These are phyloP conservation scores for Globisporangium cederbergense DNA, from an alignment of 352 stramenopile genomes.

Conservation along the genomic window DNA sequence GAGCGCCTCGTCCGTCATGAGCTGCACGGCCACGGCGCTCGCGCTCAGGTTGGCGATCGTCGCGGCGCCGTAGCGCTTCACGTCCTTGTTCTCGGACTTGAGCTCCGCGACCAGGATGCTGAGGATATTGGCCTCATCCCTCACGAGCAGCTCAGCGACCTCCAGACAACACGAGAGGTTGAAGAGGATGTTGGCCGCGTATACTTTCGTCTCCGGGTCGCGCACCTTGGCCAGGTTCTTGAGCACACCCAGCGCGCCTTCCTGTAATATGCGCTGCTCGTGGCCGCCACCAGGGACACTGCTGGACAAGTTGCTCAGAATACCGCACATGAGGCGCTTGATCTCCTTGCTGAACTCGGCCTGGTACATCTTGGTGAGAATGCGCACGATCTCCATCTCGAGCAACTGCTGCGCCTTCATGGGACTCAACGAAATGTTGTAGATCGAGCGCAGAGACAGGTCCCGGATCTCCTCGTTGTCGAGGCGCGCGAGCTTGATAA, in stretches of 20 bases:
- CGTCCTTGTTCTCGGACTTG: slow-evolving; percentile 61
- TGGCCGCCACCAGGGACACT: slow-evolving; percentile 20
- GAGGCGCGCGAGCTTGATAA: slow-evolving; percentile 81
- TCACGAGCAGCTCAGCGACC: slow-evolving; percentile 51
- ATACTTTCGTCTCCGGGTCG: slow-evolving; percentile 80
- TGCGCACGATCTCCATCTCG: slow-evolving; percentile 79
- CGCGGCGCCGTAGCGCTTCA: slow-evolving; percentile 58
- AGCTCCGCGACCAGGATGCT: slow-evolving; percentile 61
- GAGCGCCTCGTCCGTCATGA: slow-evolving; percentile 56
- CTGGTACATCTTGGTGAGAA: slow-evolving; percentile 77
- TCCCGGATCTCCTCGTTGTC: slow-evolving; percentile 76
- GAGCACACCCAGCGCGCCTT: slow-evolving; percentile 61
- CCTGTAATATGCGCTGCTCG: slow-evolving; percentile 53
- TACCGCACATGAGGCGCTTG: slow-evolving; percentile 73
- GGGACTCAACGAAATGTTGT: slow-evolving; percentile 69
- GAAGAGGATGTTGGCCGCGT: slow-evolving; percentile 79
- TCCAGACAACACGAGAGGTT: slow-evolving; percentile 67
- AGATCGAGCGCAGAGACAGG: slow-evolving; percentile 64
- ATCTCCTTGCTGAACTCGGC: slow-evolving; percentile 67
- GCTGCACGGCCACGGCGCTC: slow-evolving; percentile 41
- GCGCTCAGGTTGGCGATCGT: slow-evolving; percentile 66
- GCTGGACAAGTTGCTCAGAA: slow-evolving; percentile 70
- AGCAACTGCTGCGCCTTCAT: slow-evolving; percentile 48
- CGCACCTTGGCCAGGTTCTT: slow-evolving; percentile 71
- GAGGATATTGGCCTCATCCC: slow-evolving; percentile 66